A percentile compares a stretch with the other conserved stretches of the same genome.
phyloP scores from a whole-genome alignment of 2,329 filamentous ascomycete genomes.

The Trichoderma sp. region DNA sequence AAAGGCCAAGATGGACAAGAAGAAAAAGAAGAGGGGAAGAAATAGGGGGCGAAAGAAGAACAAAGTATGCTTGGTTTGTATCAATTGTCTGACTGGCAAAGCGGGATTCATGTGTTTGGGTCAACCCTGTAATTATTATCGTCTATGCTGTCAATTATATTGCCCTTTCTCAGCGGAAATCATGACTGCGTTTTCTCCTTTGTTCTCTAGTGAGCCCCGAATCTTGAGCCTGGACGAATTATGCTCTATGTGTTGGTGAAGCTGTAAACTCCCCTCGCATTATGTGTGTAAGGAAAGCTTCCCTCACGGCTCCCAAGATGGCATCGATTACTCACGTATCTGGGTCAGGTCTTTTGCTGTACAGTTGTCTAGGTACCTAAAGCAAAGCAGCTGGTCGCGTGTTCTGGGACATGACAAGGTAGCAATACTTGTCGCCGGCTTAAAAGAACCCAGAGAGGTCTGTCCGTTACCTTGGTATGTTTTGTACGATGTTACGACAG shows the following conservation, averaged over 20 bases:
- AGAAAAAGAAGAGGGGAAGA: neutral
- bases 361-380: neutral
- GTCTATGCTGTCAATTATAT: constrained; percentile 15
- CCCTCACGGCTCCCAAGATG: neutral
- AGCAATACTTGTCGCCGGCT: neutral
- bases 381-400: neutral
- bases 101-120: constrained; percentile 9
- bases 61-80: neutral
- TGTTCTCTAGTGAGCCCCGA: neutral
- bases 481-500: neutral
- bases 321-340: neutral
- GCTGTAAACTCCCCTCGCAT: neutral
- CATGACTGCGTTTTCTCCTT: neutral
- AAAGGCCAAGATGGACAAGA: neutral
- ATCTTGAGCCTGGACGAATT: neutral
- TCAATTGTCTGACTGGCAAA: neutral
- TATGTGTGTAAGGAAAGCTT: neutral
- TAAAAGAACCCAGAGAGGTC: neutral
- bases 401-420: neutral
- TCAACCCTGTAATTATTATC: constrained; percentile 23
- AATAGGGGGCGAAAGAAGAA: neutral
- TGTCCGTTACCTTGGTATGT: neutral
- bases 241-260: neutral
- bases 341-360: neutral
- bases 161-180: neutral